Base-by-base conservation (phyloP, 768 basidiomycete species). In the Termitomyces heimii region DNA sequence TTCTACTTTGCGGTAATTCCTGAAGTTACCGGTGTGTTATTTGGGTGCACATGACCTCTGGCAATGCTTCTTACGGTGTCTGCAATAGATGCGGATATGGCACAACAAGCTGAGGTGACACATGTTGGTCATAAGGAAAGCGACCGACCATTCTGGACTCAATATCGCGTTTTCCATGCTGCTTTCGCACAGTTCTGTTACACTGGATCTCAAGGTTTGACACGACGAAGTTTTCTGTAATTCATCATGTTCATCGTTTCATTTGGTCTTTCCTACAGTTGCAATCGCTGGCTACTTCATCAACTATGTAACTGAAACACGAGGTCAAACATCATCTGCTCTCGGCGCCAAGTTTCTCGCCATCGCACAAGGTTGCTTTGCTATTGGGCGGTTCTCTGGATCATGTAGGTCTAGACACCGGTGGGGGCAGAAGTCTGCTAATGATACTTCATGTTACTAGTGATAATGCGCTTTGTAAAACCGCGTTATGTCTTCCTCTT, bases 121-220 rank as follows among this genome's bases (percentile, higher is more conserved):
- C 71, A 72, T 52, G 67, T 63, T 32, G 67, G 63, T 10, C 63
- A 67, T 16, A 61, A 59, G 22, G 63, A 66, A 26, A 62, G 67
- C 26, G 65, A 68, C 0, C 63, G 67, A 37, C 61, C 66, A 10
- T 70, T 72, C 63, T 62, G 66, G 65, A 61, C 50, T 26, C 70
- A 70, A 53, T 68, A 61, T 24, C 65, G 65, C 16, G 56, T 72
- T 3, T 72, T 72, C 66, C 66, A 66, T 47, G 71, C 71, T 7
- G 63, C 69, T 5, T 71, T 68, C 24, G 70, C 71, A 4, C 71
- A 72, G 44, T 72, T 72, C 51, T 67, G 67, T 46, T 72, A 72
- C 35, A 58, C 57, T 18, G 71, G 71, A 18, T 67, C 69, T 4
- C 71, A 72, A 59, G 70, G 71, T 68, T n/a, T 20, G 55, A 45